Percentiles rank a stretch among this genome's conserved stretches.
Conservation (phyloP, 2,329 filamentous ascomycete species). For the Curvularia eragrostidis region DNA sequence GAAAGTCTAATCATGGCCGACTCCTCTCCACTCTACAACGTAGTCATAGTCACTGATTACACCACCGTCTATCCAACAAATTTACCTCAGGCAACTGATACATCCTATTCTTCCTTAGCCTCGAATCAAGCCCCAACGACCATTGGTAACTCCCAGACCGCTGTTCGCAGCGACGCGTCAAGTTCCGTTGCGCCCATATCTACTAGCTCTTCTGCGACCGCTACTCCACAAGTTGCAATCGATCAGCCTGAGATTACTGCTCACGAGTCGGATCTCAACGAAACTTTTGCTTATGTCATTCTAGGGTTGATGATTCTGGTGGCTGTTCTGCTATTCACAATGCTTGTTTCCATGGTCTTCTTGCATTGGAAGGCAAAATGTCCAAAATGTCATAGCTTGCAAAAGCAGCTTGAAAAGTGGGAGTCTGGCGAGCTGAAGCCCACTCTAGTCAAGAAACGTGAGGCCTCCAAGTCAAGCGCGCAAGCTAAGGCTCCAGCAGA, state of each 20-base stretch:
- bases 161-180: too few relatives aligned
- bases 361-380: conserved; percentile 17
- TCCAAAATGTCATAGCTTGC: conserved; percentile 8
- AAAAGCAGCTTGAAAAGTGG: conserved; percentile 16
- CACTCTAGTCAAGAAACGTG: conserved; percentile 13
- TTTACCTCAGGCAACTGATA: background rate
- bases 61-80: conserved; percentile 9
- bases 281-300: conserved; percentile 7
- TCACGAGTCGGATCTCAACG: conserved; percentile 6
- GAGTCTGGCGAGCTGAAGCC: conserved; percentile 16
- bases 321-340: conserved; percentile 1
- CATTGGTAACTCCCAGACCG: background rate
- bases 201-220: background rate
- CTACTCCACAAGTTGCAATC: background rate
- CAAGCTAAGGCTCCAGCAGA: background rate
- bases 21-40: too few relatives aligned
- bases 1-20: background rate
- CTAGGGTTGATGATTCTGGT: conserved; percentile 9
- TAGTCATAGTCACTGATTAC: conserved; percentile 11
- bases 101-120: background rate
- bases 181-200: too few relatives aligned
- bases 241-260: background rate
- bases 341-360: conserved; percentile 14
- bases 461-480: background rate
- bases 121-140: background rate